Evolutionary conservation across 495 filamentous ascomycete genomes (phyloP), one percentile per base, ranked within the genome.

Genomic region (Penicillium parvum): DNA sequence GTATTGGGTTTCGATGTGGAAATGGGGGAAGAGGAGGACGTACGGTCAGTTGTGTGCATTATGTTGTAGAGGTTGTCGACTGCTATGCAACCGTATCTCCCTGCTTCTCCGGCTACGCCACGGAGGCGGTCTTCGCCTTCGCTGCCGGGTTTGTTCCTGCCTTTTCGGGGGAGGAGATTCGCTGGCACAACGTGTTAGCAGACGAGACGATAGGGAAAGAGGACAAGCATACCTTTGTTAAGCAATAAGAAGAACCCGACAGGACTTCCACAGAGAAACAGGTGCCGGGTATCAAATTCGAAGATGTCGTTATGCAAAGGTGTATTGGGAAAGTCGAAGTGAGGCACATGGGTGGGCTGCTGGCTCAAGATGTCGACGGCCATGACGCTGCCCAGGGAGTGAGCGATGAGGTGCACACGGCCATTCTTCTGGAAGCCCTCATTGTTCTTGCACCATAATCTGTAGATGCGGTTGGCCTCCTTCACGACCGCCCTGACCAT

Each of bases 11-110:
- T 33, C 1, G 12, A 19, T 26, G 2, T 8, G 23, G 9, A 25
- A 15, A 27, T 6, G 15, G 15, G 20, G n/a, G 17, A n/a, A n/a
- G 17, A 15, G 19, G 26, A 20, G 11, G 7, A 55, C 64, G 35
- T 61, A 75, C 72, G 77, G 46, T 82, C 79, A 14, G 76, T 77
- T 26, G 74, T 75, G 46, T 81, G 74, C 57, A 97, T 76, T 47
- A 98, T 81, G 60, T 98, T 98, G 74, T 96, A 98, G 32, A 98
- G 75, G 59, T 98, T 98, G 55, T 96, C 88, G 7, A 96, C 87
- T 4, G 90, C 87, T 26, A 96, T 66, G 63, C 91, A 98, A 19
- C 92, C 92, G 59, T 89, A 96, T 9, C 68, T 78, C 35, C 85
- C 90, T 10, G 73, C 70, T 32, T 90, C 81, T 5, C 86, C 90